Percentiles rank a stretch among this genome's conserved stretches.
Conservation (phyloP, 345 rosid genomes). For the Heritiera littoralis region DNA sequence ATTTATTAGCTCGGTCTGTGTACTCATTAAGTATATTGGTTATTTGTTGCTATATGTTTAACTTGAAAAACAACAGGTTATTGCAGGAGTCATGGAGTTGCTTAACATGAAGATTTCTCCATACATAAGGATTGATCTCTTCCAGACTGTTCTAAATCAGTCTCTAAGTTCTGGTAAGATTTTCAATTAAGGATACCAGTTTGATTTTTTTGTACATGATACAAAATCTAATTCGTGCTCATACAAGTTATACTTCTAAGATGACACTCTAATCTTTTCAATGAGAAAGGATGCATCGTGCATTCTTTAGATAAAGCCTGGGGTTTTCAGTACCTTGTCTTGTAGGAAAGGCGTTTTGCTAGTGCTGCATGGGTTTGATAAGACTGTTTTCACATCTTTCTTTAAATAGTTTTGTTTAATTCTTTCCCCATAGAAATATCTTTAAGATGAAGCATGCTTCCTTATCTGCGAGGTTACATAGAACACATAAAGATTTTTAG, state of each 20-base stretch:
- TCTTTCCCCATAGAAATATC: not conserved
- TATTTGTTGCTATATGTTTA: conserved; percentile 16
- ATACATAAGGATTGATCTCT: conserved; percentile 72
- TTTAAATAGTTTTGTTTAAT: not conserved
- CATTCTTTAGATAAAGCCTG: conserved; percentile 9
- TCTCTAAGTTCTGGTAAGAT: conserved; percentile 58
- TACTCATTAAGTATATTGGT: not conserved
- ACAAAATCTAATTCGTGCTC: not conserved
- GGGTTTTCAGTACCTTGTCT: not conserved
- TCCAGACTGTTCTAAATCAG: conserved; percentile 64
- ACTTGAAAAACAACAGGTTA: conserved; percentile 57
- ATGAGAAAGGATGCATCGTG: not conserved
- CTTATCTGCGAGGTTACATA: not conserved
- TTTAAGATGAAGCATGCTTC: not conserved
- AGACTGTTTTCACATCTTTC: not conserved
- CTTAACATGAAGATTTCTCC: conserved; percentile 77
- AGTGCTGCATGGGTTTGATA: not conserved
- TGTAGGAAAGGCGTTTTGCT: not conserved
- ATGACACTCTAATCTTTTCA: not conserved
- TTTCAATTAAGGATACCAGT: not conserved
- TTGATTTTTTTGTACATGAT: not conserved
- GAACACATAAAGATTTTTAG: not conserved
- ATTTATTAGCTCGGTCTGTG: not conserved
- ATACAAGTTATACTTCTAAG: not conserved
- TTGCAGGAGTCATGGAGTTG: conserved; percentile 77